Evolutionary conservation across 148 eudicot species (phyloP), one percentile per base, ranked within the genome.

Genomic region (Chenopodium album): DNA sequence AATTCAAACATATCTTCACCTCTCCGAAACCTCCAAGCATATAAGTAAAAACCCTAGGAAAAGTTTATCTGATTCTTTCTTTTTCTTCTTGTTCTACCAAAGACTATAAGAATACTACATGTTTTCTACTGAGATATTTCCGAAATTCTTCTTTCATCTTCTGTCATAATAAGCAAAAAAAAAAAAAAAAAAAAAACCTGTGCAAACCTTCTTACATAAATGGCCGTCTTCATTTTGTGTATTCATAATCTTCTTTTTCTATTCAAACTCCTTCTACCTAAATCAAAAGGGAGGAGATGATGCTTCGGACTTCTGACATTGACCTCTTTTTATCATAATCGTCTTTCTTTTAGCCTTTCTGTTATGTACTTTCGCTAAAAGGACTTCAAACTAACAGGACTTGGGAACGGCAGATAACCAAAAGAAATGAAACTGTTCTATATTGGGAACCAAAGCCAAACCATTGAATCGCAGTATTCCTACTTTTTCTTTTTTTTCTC

Each of bases 261-360:
- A 78, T 83, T 75, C 81, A 47, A 80, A 60, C 85, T 81, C 78
- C 84, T 84, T 68, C 80, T 8, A 73, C 82, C 85, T 82, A 48
- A 52, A 82, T 75, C 77, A 81, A 79, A 65, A 16, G 75, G 77
- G 80, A 82, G 78, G 89, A 73, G 79, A 76, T 44, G 76, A 60
- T 10, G 82, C 81, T 79, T 76, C 81, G 62, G 52, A 68, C 47
- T 74, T 75, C 50, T 29, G 70, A 59, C 60, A 23, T 62, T 63
- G 46, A 17, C 10, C 41, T 50, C 20, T 47, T 65, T 41, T 22
- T 67, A 29, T 32, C 46, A 46, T 48, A 75, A 37, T 66, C 73
- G 23, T 68, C 75, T 52, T 41, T 47, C 34, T 63, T 41, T 80
- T 41, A 80, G 73, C 81, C 69, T 26, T 78, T 80, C 66, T 68